Percentiles rank a stretch among this genome's conserved stretches.
These are phyloP conservation scores for Acer yangbiense DNA, from an alignment of 345 rosid genomes.

Conservation along the genomic window DNA sequence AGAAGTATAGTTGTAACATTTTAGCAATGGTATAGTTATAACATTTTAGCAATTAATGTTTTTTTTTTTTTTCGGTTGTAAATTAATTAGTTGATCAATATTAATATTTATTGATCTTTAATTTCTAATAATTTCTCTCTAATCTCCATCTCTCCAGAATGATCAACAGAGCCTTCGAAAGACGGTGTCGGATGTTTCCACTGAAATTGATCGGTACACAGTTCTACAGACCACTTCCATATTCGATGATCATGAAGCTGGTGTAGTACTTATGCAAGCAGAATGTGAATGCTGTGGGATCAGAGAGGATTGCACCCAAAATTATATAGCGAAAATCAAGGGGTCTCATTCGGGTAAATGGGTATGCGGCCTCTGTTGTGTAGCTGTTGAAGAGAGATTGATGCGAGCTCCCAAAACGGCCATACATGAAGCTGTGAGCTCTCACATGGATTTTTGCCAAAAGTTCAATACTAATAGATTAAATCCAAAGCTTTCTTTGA, in stretches of 20 bases:
- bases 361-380: constrained; percentile 63
- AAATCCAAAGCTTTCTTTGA: constrained; percentile 44
- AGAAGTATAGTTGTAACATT: background rate
- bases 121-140: background rate
- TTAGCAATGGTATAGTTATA: background rate
- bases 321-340: constrained; percentile 37
- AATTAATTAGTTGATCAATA: too few relatives aligned
- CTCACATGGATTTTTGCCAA: constrained; percentile 47
- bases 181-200: constrained; percentile 37
- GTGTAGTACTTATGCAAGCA: constrained; percentile 20
- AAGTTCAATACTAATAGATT: constrained; percentile 41
- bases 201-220: constrained; percentile 23
- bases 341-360: constrained; percentile 35
- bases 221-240: background rate
- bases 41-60: background rate
- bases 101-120: background rate
- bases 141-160: constrained; percentile 1
- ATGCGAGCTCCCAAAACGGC: constrained; percentile 13
- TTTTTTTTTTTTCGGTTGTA: background rate
- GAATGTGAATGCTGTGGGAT: constrained; percentile 58
- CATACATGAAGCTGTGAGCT: constrained; percentile 40
- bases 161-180: constrained; percentile 32
- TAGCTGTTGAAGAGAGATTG: constrained; percentile 44
- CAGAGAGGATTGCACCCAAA: constrained; percentile 47
- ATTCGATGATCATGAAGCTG: constrained; percentile 20